A percentile compares a stretch with the other conserved stretches of the same genome.
Evolutionary conservation across 495 filamentous ascomycete species (phyloP).

Genomic region (Xylaria intraflava): DNA sequence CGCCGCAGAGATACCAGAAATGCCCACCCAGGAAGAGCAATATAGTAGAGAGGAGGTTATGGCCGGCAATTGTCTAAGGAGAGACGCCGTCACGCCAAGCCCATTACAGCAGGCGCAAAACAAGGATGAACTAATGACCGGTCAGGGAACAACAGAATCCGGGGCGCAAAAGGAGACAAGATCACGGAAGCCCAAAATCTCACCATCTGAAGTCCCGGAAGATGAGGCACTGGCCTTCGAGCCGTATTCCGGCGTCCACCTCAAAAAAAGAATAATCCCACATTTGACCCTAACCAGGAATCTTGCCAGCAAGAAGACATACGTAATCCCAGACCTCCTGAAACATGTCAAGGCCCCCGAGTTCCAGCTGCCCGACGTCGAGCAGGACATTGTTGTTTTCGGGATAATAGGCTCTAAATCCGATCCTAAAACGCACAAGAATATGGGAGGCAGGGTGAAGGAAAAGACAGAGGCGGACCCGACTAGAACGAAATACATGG

Average conservation of each 20-base stretch:
- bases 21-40: slow-evolving; percentile 40
- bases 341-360: slow-evolving; percentile 72
- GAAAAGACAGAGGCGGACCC: slow-evolving; percentile 31
- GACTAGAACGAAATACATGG: slow-evolving; percentile 79
- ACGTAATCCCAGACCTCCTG: slow-evolving; percentile 75
- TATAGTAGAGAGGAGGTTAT: slow-evolving; percentile 63
- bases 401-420: slow-evolving; percentile 85
- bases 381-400: slow-evolving; percentile 80
- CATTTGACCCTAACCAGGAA: slow-evolving; percentile 71
- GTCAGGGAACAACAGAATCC: slow-evolving; percentile 10
- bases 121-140: slow-evolving; percentile 12
- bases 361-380: slow-evolving; percentile 78
- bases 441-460: slow-evolving; percentile 33
- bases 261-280: slow-evolving; percentile 80
- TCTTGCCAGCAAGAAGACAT: slow-evolving; percentile 66
- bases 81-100: slow-evolving; percentile 49
- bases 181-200: slow-evolving; percentile 6
- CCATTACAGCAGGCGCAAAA: slow-evolving; percentile 26
- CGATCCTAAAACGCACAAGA: slow-evolving; percentile 64
- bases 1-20: slow-evolving; percentile 48
- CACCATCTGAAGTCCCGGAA: slow-evolving; percentile 28
- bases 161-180: slow-evolving; percentile 14
- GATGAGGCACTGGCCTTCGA: slow-evolving; percentile 57
- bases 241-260: slow-evolving; percentile 74
- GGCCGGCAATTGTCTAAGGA: slow-evolving; percentile 33